Base-by-base conservation (phyloP, 139 green algal species). In the Chlamydomonas asymmetrica region DNA sequence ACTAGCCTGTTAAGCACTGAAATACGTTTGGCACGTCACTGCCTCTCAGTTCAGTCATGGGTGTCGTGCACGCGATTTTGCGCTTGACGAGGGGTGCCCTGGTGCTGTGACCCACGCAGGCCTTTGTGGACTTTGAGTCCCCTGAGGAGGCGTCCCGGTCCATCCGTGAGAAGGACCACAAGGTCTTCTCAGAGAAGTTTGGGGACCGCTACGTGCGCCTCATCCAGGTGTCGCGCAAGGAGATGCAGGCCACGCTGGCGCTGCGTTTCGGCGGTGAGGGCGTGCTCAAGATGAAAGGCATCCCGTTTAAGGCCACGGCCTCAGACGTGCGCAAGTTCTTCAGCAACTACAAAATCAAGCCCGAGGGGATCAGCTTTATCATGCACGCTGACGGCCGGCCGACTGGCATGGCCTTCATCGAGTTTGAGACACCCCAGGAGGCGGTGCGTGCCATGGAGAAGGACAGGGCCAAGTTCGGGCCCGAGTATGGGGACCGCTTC, bases 361-460 rank as follows among this genome's bases (percentile, higher is more conserved):
- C 73, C 0, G 85, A 92, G 40, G 92, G 87, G 48, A 87, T 97
- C 41, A 87, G 71, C 73, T 88, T 97, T 78, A 91, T 93, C 73
- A 89, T 91, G 69, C 81, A 91, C 45, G 66, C 76, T 6, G 92
- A 97, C 43, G 91, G 91, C 7, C 61, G 89, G 9, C 86, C 89
- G 57, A 94, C 89, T 1, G 94, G 93, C 56, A 87, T 93, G 85
- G 91, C 92, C 0, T 96, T 94, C 82, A 93, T 95, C 27, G 93
- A 97, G 88, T 97, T 97, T 87, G 88, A 92, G 68, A 90, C 79
- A 4, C 83, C 88, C 16, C 80, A 88, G 63, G 90, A 94, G 68
- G 90, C 90, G 4, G 78, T 86, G 34, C 70, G 83, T 16, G 90
- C 88, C 0, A 85, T 93, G 88, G 85, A 92, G 76, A 91, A 89